Percentiles rank a stretch among this genome's conserved stretches.
Evolutionary conservation across 352 stramenopile genomes (phyloP).

Genomic region (Phytophthora chlamydospora): DNA sequence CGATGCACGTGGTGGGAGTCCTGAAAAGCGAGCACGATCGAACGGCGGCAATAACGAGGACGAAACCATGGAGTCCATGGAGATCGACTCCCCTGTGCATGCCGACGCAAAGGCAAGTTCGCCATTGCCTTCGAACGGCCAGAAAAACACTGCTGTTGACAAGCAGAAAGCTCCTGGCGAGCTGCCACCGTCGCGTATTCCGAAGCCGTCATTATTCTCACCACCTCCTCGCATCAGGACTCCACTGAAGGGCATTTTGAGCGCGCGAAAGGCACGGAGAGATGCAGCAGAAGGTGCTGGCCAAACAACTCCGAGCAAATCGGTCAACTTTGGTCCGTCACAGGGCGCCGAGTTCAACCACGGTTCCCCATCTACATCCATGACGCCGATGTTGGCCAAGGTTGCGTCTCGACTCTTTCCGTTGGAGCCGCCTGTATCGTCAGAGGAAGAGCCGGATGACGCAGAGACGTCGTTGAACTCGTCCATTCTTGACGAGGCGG

Average conservation of each 20-base stretch:
- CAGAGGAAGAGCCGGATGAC: slow-evolving; percentile 67
- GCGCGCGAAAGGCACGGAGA: slow-evolving; percentile 60
- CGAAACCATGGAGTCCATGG: slow-evolving; percentile 27
- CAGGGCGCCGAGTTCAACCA: slow-evolving; percentile 82
- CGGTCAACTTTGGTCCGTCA: slow-evolving; percentile 84
- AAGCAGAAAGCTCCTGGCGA: slow-evolving; percentile 12
- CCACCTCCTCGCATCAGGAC: slow-evolving; percentile 42
- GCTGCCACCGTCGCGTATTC: slow-evolving; percentile 7
- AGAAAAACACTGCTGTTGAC: background rate
- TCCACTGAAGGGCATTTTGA: slow-evolving; percentile 79
- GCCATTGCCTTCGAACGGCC: slow-evolving; percentile 2
- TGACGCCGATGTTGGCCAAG: slow-evolving; percentile 79
- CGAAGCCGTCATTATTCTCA: slow-evolving; percentile 25
- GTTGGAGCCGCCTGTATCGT: slow-evolving; percentile 44
- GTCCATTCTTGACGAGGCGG: slow-evolving; percentile 80
- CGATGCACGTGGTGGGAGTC: slow-evolving; percentile 8
- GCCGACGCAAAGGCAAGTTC: slow-evolving; percentile 4
- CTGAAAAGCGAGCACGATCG: slow-evolving; percentile 25
- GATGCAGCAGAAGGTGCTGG: slow-evolving; percentile 13
- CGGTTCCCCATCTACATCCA: slow-evolving; percentile 83
- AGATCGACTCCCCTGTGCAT: slow-evolving; percentile 17
- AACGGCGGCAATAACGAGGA: slow-evolving; percentile 1
- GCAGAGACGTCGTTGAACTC: slow-evolving; percentile 86
- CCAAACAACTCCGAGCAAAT: slow-evolving; percentile 77
- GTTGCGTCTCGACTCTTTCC: slow-evolving; percentile 72